Evolutionary conservation across 1,139 yeast species (phyloP).

Genomic region (Yamadazyma triangularis): DNA sequence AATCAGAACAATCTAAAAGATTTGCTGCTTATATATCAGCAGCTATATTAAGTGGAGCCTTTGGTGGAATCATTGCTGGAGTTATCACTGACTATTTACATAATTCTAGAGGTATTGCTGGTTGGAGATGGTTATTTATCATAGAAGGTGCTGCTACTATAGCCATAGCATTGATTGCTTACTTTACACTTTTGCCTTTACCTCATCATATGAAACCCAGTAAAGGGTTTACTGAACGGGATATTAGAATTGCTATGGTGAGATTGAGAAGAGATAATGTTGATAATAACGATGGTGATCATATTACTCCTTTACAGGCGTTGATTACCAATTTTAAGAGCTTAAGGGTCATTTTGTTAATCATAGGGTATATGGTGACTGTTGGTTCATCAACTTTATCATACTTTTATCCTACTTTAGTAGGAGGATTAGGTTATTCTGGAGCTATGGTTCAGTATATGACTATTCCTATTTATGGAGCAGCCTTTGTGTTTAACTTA

Average conservation of each 20-base stretch:
- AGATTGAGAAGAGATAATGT: slow-evolving; percentile 7
- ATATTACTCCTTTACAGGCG: slow-evolving; percentile 5
- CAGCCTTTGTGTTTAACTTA: slow-evolving; percentile 34
- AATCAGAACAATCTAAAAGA: slow-evolving; percentile 18
- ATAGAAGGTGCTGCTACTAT: slow-evolving; percentile 30
- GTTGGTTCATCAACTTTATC: slow-evolving; percentile 11
- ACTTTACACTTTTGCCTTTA: slow-evolving; percentile 12
- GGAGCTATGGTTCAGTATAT: slow-evolving; percentile 7
- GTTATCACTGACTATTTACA: slow-evolving; percentile 20
- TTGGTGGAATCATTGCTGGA: slow-evolving; percentile 14
- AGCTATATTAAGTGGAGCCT: slow-evolving; percentile 16
- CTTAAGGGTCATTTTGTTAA: slow-evolving; percentile 7
- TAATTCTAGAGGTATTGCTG: slow-evolving; percentile 17
- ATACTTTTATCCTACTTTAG: slow-evolving; percentile 9
- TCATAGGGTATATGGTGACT: slow-evolving; percentile 10
- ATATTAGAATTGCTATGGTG: slow-evolving; percentile 5
- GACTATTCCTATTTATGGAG: slow-evolving; percentile 56
- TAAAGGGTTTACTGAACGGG: slow-evolving; percentile 7
- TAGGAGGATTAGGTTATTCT: slow-evolving; percentile 7
- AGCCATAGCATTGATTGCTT: slow-evolving; percentile 23
- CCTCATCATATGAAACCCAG: slow-evolving; percentile 8
- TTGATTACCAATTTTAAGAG: slow-evolving; percentile 5
- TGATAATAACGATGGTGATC: slow-evolving; percentile 6
- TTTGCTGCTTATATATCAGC: slow-evolving; percentile 19
- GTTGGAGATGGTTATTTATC: slow-evolving; percentile 37